These are phyloP conservation scores for Chenopodium berlandieri DNA, from an alignment of 148 eudicot species.

Conservation along the genomic window DNA sequence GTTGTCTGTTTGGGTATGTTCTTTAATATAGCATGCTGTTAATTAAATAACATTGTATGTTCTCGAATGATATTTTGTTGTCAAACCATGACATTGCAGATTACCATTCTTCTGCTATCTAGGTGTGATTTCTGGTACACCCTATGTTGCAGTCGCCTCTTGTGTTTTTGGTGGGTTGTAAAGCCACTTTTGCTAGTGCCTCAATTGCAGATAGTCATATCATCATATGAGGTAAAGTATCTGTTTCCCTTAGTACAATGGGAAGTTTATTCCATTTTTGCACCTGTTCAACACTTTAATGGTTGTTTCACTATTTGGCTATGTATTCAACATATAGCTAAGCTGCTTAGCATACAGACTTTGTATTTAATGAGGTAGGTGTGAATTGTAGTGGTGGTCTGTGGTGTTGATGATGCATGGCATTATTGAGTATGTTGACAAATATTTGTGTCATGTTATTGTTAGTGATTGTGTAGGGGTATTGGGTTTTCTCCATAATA, in stretches of 20 bases:
- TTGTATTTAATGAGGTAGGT: neutral
- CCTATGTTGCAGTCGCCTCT: constrained; percentile 36
- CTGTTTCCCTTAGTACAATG: neutral
- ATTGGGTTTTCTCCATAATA: neutral
- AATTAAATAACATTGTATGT: neutral
- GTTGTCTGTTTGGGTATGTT: constrained; percentile 58
- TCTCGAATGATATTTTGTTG: neutral
- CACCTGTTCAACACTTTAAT: neutral
- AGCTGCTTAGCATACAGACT: neutral
- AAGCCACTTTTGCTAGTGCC: constrained; percentile 51
- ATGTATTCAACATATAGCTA: neutral
- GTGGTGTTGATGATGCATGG: neutral
- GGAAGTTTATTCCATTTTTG: neutral
- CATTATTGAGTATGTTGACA: neutral
- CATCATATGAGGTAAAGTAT: constrained; percentile 45
- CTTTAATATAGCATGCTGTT: constrained; percentile 2
- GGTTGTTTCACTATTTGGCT: neutral
- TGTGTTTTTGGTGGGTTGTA: constrained; percentile 68
- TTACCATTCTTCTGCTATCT: constrained; percentile 38
- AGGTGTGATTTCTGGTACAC: constrained; percentile 39
- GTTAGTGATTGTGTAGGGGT: neutral
- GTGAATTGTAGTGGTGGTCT: neutral
- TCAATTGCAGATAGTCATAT: constrained; percentile 45
- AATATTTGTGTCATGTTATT: neutral
- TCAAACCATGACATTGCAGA: constrained; percentile 31